Conservation (phyloP, 345 rosid genomes). For the Dipteronia sinensis region DNA sequence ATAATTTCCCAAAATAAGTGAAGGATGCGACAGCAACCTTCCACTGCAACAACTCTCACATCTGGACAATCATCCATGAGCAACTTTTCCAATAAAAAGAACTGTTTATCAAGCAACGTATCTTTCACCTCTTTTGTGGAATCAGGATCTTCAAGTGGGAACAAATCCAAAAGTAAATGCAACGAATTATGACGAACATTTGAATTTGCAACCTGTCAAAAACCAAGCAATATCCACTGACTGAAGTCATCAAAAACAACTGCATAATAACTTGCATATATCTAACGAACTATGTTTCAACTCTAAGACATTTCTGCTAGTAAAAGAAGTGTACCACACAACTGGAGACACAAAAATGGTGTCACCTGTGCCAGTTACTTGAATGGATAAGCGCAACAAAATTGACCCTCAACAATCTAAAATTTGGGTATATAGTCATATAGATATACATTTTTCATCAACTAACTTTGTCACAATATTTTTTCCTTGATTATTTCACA, state of each 20-base stretch:
- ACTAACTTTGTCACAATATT: not conserved
- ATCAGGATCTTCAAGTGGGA: slow-evolving; percentile 95
- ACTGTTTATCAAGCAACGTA: slow-evolving; percentile 75
- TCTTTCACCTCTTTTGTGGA: slow-evolving; percentile 88
- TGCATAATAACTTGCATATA: not conserved
- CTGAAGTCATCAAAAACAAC: slow-evolving; percentile 10
- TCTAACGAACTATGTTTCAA: not conserved
- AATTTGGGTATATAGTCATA: not conserved
- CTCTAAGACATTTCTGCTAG: not conserved
- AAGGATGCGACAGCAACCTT: slow-evolving; percentile 88
- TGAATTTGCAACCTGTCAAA: slow-evolving; percentile 87
- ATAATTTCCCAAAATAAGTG: slow-evolving; percentile 93
- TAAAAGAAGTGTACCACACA: not conserved
- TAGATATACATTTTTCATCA: not conserved
- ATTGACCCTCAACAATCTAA: not conserved
- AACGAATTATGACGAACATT: slow-evolving; percentile 89
- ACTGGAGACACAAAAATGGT: not conserved
- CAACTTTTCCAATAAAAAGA: slow-evolving; percentile 76
- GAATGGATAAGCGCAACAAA: not conserved
- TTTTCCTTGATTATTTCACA: not conserved
- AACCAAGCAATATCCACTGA: slow-evolving; percentile 12
- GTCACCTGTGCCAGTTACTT: not conserved
- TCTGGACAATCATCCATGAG: slow-evolving; percentile 87
- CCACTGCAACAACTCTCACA: slow-evolving; percentile 90
- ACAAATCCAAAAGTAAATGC: slow-evolving; percentile 83